phyloP scores from a whole-genome alignment of 352 stramenopile genomes.

The Pythium sp. region DNA sequence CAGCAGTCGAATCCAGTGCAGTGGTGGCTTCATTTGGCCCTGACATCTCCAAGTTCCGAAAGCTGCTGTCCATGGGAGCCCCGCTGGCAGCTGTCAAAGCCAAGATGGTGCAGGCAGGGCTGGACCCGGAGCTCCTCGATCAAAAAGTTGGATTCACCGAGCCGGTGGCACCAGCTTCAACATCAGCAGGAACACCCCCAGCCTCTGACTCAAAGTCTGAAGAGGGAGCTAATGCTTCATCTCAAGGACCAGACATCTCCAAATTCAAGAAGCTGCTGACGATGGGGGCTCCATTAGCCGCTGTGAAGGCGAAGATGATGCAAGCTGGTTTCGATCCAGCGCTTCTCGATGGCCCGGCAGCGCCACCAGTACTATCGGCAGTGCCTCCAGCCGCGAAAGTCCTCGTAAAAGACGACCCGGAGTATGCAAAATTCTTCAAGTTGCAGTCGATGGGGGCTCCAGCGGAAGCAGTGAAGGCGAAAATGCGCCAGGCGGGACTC shows the following conservation, averaged over 20 bases:
- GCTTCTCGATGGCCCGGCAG: constrained; percentile 33
- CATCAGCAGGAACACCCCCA: neutral
- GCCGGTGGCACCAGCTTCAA: neutral
- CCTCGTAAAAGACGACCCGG: constrained; percentile 50
- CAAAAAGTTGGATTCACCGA: constrained; percentile 15
- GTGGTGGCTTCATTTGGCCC: constrained; percentile 10
- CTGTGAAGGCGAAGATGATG: constrained; percentile 65
- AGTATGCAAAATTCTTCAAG: constrained; percentile 74
- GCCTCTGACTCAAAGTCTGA: constrained; percentile 4
- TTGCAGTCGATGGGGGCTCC: constrained; percentile 60
- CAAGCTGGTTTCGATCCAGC: constrained; percentile 60
- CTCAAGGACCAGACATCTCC: constrained; percentile 23
- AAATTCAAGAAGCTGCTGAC: constrained; percentile 67
- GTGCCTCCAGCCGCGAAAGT: neutral
- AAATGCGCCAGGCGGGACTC: constrained; percentile 77
- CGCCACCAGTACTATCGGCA: neutral
- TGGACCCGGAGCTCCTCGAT: constrained; percentile 54
- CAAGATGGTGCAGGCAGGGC: constrained; percentile 61
- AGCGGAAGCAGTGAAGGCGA: constrained; percentile 47
- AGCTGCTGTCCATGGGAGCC: constrained; percentile 62
- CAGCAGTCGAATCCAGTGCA: neutral
- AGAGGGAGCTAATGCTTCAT: constrained; percentile 15
- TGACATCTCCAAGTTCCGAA: constrained; percentile 57
- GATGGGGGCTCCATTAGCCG: constrained; percentile 56
- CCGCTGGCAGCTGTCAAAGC: constrained; percentile 53